These are phyloP conservation scores for Euclidium syriacum DNA, from an alignment of 345 rosid genomes.

Conservation along the genomic window DNA sequence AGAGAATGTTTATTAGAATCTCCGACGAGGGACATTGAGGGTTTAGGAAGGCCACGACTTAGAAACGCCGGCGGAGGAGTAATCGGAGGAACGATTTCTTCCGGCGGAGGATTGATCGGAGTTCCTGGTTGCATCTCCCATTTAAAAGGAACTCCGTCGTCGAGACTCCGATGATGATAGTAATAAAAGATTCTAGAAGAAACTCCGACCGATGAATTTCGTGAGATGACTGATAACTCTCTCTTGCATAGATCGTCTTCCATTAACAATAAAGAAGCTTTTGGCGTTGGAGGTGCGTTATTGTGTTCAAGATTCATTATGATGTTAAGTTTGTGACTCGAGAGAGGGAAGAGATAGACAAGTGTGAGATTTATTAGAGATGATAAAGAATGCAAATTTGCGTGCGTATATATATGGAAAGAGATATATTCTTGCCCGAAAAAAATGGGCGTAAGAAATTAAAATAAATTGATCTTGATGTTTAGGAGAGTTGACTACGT, in stretches of 20 bases:
- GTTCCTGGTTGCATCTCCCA: slow-evolving; percentile 72
- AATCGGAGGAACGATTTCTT: slow-evolving; percentile 35
- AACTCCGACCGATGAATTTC: slow-evolving; percentile 34
- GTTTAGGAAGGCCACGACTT: slow-evolving; percentile 51
- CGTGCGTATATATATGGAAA: slow-evolving; percentile 3
- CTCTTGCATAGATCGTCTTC: slow-evolving; percentile 36
- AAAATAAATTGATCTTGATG: slow-evolving; percentile 12
- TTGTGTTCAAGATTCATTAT: slow-evolving; percentile 31
- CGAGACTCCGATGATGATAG: slow-evolving; percentile 4
- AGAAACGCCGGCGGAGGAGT: slow-evolving; percentile 70
- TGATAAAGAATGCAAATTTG: not conserved
- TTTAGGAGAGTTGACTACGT: slow-evolving; percentile 18
- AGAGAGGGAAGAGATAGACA: not conserved
- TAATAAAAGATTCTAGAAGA: slow-evolving; percentile 37
- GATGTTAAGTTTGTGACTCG: not conserved
- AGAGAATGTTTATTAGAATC: slow-evolving; percentile 26
- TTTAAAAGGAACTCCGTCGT: slow-evolving; percentile 49
- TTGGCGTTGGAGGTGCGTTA: slow-evolving; percentile 7
- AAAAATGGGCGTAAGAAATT: not conserved
- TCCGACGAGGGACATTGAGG: slow-evolving; percentile 27
- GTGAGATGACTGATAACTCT: slow-evolving; percentile 30
- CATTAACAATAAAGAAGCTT: slow-evolving; percentile 33
- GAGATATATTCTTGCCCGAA: not conserved
- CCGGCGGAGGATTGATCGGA: slow-evolving; percentile 35
- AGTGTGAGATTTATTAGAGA: slow-evolving; percentile 1